Evolutionary conservation across 2,329 filamentous ascomycete species (phyloP), one percentile per base, ranked within the genome.

Genomic region (Pyrenophora tritici-repentis): DNA sequence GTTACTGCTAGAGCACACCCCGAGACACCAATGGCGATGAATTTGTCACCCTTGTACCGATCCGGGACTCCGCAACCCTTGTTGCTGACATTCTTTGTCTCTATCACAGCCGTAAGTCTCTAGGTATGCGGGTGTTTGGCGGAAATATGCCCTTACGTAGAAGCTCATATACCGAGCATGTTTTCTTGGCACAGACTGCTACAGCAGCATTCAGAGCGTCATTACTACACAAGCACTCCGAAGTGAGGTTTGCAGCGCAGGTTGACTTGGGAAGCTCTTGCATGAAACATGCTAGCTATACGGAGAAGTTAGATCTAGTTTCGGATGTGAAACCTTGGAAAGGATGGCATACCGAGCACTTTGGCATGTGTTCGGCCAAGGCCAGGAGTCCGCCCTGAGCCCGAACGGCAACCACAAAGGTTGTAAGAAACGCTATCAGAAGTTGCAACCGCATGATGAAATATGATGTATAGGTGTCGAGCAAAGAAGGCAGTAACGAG

Each of bases 171-270:
- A 76, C 61, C 1, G 71, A 76, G 57, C 63, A 66, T 7, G 75
- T 68, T 13, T 62, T 34, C 9, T 52, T 13, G 4, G 78, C 68
- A 33, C 76, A 79, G 12, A 56, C 32, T 7, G 66, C 63, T 4
- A 77, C 61, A 17, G 63, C 54, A 0, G 50, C 55, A 17, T 69
- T 71, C 22, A 78, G 63, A 2, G 61, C 55, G 1, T 47, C 46
- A 52, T 77, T 67, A 1, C 60, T 69, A 54, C 76, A 79, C 17
- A 78, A 64, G 49, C 76, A 79, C 24, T 47, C 47, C 14, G 64
- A 62, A 37, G 68, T 65, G 46, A 78, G 65, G 3, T 75, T 73
- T 1, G 65, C 52, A 3, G 68, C 59, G 50, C 76, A 78, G 8
- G 54, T 55, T 1, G 76, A 77, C 52, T 66, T 58, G 4, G 68